Conservation (phyloP, 176 grass and related monocot species). For the Aegilops sharonensis region DNA sequence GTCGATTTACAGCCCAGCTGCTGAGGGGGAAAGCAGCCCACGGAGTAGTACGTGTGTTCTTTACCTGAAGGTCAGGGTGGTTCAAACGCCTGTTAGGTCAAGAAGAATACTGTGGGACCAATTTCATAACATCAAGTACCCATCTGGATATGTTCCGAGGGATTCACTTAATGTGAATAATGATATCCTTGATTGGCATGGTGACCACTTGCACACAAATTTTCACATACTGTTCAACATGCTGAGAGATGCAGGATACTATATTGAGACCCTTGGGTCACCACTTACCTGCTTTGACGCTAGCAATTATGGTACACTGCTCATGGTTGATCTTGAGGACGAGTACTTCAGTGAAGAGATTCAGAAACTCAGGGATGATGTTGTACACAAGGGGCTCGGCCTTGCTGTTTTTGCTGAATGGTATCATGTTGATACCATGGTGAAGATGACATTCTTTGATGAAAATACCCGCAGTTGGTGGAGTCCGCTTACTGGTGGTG, state of each 20-base stretch:
- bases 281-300: slow-evolving; percentile 97
- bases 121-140: slow-evolving; percentile 99
- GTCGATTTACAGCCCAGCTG: slow-evolving; percentile 60
- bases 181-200: slow-evolving; percentile 99
- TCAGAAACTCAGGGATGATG: slow-evolving; percentile 87
- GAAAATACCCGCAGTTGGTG: slow-evolving; percentile 99
- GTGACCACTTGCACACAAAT: slow-evolving; percentile 95
- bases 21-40: slow-evolving; percentile 50
- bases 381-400: slow-evolving; percentile 77
- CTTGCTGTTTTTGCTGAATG: slow-evolving; percentile 93
- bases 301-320: slow-evolving; percentile 82
- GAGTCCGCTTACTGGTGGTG: slow-evolving; percentile 96
- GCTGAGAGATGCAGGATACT: slow-evolving; percentile 92
- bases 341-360: slow-evolving; percentile 95
- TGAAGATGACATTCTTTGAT: slow-evolving; percentile 99
- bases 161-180: slow-evolving; percentile 97
- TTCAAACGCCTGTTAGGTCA: slow-evolving; percentile 76
- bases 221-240: slow-evolving; percentile 98
- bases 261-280: slow-evolving; percentile 89
- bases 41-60: slow-evolving; percentile 70
- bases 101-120: slow-evolving; percentile 96
- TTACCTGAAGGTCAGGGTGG: slow-evolving; percentile 78
- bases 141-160: slow-evolving; percentile 95
- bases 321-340: slow-evolving; percentile 98
- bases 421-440: slow-evolving; percentile 97